A percentile compares a stretch with the other conserved stretches of the same genome.
These are phyloP conservation scores for Ascobolus immersus DNA, from an alignment of 495 filamentous ascomycete species.

Conservation along the genomic window DNA sequence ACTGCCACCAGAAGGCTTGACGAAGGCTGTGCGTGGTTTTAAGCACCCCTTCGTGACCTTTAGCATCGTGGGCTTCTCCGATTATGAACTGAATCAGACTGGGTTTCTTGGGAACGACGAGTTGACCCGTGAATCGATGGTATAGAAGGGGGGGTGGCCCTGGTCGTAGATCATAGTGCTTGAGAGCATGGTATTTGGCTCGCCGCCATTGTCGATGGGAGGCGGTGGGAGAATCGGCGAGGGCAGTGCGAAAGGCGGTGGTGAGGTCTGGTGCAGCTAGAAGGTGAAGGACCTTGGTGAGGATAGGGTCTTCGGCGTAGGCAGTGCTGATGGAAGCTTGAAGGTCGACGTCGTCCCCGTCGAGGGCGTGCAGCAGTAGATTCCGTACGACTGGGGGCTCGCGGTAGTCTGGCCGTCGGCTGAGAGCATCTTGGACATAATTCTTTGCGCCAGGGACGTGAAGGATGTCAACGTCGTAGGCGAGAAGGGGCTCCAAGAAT, in stretches of 20 bases:
- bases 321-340: no score
- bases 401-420: slow-evolving; percentile 1
- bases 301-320: no score
- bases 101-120: not conserved
- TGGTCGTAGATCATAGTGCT: no score
- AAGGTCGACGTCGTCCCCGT: no score
- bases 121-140: not conserved
- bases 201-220: not conserved
- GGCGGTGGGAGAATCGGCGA: no score
- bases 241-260: no score
- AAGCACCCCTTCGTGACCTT: not conserved
- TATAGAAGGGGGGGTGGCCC: not conserved
- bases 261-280: no score
- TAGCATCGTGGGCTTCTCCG: not conserved
- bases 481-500: not conserved
- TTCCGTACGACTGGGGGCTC: not conserved
- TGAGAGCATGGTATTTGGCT: no score
- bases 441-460: not conserved
- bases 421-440: not conserved
- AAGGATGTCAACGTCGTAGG: not conserved
- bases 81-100: not conserved
- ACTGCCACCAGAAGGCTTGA: no score
- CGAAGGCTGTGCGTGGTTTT: not conserved
- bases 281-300: no score
- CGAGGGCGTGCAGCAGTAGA: not conserved